These are phyloP conservation scores for Elasticomyces elasticus DNA, from an alignment of 495 filamentous ascomycete species.

Conservation along the genomic window DNA sequence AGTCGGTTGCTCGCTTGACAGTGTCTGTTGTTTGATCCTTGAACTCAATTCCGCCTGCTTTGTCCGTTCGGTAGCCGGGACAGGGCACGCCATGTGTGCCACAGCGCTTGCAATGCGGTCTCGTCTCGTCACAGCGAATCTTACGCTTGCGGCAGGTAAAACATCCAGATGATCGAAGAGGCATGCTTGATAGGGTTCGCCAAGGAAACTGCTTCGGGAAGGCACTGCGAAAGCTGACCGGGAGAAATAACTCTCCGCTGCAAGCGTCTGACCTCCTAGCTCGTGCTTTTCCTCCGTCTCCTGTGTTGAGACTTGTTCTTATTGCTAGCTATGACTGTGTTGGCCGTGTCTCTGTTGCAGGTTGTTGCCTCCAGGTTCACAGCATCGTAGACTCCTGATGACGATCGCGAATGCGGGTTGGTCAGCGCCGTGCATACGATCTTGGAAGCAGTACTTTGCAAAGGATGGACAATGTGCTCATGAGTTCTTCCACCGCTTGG, in stretches of 20 bases:
- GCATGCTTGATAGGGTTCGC: no score
- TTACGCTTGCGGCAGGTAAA: slow-evolving; percentile 19
- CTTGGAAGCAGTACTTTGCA: not conserved
- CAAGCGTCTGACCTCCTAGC: no score
- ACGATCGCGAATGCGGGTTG: not conserved
- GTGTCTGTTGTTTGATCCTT: slow-evolving; percentile 13
- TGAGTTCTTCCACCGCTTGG: no score
- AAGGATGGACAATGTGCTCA: no score
- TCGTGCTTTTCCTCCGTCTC: no score
- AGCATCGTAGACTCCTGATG: not conserved
- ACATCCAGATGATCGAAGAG: slow-evolving; percentile 17
- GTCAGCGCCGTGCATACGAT: no score
- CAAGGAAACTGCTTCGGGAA: not conserved
- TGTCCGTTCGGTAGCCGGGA: slow-evolving; percentile 16
- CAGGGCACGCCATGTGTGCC: slow-evolving; percentile 17
- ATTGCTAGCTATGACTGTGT: no score
- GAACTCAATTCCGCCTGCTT: slow-evolving; percentile 9
- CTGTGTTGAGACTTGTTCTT: no score
- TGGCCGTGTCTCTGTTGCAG: no score
- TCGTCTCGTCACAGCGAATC: slow-evolving; percentile 19
- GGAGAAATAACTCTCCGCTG: no score
- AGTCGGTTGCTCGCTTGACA: slow-evolving; percentile 1
- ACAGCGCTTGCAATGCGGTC: slow-evolving; percentile 19
- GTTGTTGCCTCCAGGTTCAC: no score
- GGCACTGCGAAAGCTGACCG: slow-evolving; percentile 1